phyloP scores from a whole-genome alignment of 495 filamentous ascomycete species.

The Margaritispora aquatica region DNA sequence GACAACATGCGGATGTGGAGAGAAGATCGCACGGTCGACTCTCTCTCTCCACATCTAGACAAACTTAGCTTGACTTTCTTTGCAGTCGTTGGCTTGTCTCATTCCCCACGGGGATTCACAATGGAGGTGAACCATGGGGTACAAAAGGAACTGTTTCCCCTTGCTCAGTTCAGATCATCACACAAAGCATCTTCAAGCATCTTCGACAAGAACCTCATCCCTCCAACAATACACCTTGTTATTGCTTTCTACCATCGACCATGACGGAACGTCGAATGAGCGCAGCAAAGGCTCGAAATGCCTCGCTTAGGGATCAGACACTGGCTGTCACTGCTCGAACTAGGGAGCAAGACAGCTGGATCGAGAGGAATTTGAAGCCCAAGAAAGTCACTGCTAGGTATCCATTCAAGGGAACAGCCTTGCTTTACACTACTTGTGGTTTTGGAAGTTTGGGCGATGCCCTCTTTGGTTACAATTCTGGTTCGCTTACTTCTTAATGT shows the following conservation, averaged over 20 bases:
- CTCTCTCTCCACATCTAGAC: not conserved
- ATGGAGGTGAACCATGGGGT: not conserved
- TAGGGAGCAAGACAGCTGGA: not conserved
- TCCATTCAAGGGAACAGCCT: not conserved
- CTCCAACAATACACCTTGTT: not conserved
- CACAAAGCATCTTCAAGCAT: not conserved
- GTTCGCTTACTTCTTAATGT: not conserved
- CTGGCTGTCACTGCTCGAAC: not conserved
- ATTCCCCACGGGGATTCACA: not conserved
- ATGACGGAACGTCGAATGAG: not conserved
- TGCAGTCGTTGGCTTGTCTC: not conserved
- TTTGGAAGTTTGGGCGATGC: not conserved
- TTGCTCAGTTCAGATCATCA: not conserved
- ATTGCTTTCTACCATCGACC: not conserved
- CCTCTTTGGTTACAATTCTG: slow-evolving; percentile 1
- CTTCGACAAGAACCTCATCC: not conserved
- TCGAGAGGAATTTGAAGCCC: not conserved
- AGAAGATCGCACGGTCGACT: not conserved
- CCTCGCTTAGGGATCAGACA: not conserved
- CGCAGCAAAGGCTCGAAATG: not conserved
- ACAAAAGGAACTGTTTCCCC: not conserved
- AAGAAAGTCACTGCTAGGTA: not conserved
- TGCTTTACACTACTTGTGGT: not conserved
- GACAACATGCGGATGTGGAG: not conserved
- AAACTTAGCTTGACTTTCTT: not conserved